Conservation (phyloP, 2,329 filamentous ascomycete genomes). For the Penicillium concentricum region DNA sequence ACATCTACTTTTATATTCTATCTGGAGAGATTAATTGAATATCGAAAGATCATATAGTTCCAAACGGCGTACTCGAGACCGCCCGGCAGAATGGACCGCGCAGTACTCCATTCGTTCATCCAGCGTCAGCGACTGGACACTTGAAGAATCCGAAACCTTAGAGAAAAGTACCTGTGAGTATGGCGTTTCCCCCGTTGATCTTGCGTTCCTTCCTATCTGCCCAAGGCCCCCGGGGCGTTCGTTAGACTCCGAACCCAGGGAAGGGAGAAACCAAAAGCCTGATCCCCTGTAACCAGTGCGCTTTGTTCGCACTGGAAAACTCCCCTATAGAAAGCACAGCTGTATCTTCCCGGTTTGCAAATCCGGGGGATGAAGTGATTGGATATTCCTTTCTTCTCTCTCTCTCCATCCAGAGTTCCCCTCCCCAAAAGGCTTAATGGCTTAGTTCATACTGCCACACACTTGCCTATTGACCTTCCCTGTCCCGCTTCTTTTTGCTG, state of each 20-base stretch:
- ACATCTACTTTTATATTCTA: too few relatives aligned
- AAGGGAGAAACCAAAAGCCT: slow-evolving; percentile 12
- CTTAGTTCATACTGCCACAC: slow-evolving; percentile 19
- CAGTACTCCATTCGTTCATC: slow-evolving; percentile 25
- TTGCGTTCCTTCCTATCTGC: not conserved
- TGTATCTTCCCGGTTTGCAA: slow-evolving; percentile 34
- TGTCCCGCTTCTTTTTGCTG: slow-evolving; percentile 8
- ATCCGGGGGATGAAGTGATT: slow-evolving; percentile 16
- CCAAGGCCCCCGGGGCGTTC: not conserved
- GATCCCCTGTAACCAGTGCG: slow-evolving; percentile 22
- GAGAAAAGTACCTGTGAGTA: slow-evolving; percentile 23
- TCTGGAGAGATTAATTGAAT: not conserved
- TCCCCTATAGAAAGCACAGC: slow-evolving; percentile 23
- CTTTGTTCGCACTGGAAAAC: slow-evolving; percentile 26
- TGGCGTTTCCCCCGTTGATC: not conserved
- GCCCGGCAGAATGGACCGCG: slow-evolving; percentile 24
- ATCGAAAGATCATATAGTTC: not conserved
- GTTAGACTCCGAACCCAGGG: not conserved
- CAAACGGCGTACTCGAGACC: slow-evolving; percentile 7
- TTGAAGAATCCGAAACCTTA: slow-evolving; percentile 13
- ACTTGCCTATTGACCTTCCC: slow-evolving; percentile 3
- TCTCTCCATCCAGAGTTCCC: slow-evolving; percentile 1
- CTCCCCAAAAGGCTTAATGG: not conserved
- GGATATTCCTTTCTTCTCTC: slow-evolving; percentile 4
- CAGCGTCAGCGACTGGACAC: slow-evolving; percentile 16